phyloP scores from a whole-genome alignment of 768 basidiomycete genomes.

The Dentipellis fragilis region DNA sequence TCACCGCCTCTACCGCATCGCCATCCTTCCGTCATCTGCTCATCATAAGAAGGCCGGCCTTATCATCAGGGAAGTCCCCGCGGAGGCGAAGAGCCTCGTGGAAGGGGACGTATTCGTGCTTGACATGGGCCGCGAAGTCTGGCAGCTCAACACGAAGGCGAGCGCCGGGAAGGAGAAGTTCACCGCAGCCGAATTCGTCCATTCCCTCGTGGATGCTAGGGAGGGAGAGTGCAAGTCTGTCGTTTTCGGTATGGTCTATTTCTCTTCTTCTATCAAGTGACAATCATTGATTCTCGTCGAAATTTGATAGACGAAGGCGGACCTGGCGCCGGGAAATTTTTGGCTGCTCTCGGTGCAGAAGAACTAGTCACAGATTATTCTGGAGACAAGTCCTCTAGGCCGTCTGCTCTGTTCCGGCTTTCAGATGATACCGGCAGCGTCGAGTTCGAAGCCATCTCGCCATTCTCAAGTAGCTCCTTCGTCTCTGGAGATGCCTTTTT shows the following conservation, averaged over 20 bases:
- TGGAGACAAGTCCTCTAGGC: slow-evolving; percentile 17
- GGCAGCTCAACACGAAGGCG: slow-evolving; percentile 47
- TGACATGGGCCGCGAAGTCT: slow-evolving; percentile 42
- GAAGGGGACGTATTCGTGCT: slow-evolving; percentile 50
- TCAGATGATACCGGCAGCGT: slow-evolving; percentile 35
- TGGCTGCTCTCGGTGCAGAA: slow-evolving; percentile 33
- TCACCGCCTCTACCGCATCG: slow-evolving; percentile 42
- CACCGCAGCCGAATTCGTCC: slow-evolving; percentile 52
- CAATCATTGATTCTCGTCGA: neutral
- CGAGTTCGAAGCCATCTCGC: slow-evolving; percentile 26
- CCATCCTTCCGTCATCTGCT: slow-evolving; percentile 10
- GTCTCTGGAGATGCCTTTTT: slow-evolving; percentile 42
- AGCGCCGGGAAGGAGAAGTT: slow-evolving; percentile 49
- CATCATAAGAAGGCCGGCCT: slow-evolving; percentile 12
- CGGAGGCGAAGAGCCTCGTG: slow-evolving; percentile 34
- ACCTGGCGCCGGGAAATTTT: slow-evolving; percentile 35
- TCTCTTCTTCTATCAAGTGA: neutral
- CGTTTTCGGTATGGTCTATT: slow-evolving; percentile 36
- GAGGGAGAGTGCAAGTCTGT: slow-evolving; percentile 31
- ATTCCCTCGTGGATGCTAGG: slow-evolving; percentile 31
- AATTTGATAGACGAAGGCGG: slow-evolving; percentile 34
- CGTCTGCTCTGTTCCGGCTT: slow-evolving; percentile 27
- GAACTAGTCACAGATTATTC: slow-evolving; percentile 11
- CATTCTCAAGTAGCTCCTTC: slow-evolving; percentile 25
- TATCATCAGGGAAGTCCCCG: slow-evolving; percentile 39